phyloP scores from a whole-genome alignment of 345 rosid species.

The Garcia nutans region DNA sequence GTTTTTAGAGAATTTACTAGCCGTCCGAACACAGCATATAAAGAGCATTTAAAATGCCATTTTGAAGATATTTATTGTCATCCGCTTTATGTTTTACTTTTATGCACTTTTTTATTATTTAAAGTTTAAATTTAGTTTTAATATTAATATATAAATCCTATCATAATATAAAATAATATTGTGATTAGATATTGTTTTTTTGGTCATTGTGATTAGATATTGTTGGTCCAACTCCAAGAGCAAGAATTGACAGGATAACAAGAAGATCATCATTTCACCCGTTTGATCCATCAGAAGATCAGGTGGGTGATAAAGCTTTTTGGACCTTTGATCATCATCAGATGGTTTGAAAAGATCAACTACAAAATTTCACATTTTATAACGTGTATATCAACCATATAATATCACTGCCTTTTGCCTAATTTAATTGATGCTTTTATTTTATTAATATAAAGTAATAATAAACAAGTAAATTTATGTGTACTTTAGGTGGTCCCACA shows the following conservation, averaged over 20 bases:
- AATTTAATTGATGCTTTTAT: too few species aligned
- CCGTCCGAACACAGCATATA: neutral
- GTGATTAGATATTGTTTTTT: neutral
- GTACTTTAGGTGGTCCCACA: conserved; percentile 38
- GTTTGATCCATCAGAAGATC: conserved; percentile 36
- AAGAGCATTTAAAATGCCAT: neutral
- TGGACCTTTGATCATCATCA: too few species aligned
- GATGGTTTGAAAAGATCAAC: too few species aligned
- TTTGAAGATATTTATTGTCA: conserved; percentile 17
- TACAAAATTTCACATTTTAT: too few species aligned
- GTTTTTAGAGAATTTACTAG: neutral
- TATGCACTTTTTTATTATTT: neutral
- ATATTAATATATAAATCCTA: too few species aligned
- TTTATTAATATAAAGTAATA: too few species aligned
- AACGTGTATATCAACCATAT: too few species aligned
- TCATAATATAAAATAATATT: too few species aligned
- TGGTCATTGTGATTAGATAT: too few species aligned
- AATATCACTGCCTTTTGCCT: too few species aligned
- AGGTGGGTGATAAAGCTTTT: conserved; percentile 20
- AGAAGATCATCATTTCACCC: conserved; percentile 29
- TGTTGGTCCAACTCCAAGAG: conserved; percentile 3
- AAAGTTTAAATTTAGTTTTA: too few species aligned
- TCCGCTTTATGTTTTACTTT: conserved; percentile 2
- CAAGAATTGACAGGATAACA: conserved; percentile 25
- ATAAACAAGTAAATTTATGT: neutral